Base-by-base conservation (phyloP, 2,329 filamentous ascomycete genomes). In the Arthrobotrys sinensis region DNA sequence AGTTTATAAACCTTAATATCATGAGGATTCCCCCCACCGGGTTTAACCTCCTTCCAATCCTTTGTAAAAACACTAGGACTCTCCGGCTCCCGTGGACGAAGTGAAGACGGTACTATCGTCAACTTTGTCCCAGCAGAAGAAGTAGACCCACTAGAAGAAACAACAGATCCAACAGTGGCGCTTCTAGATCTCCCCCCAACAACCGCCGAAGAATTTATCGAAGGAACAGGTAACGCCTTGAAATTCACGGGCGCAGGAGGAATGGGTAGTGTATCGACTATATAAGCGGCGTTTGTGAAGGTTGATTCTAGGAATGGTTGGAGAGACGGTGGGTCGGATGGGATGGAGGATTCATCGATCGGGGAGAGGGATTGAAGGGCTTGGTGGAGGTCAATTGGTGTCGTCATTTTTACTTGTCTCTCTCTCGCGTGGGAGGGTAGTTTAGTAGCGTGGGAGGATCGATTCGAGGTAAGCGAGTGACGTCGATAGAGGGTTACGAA, bases 21-120 rank as follows among this genome's bases (percentile, higher is more conserved):
- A 7, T 93, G 86, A 0, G 93, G 92, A 82, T 96, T 96, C 19
- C 94, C 91, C 80, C 88, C 84, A 48, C 88, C 89, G 69, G 93
- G 85, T 84, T 93, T 95, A 82, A 94, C 85, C 48, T 93, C 91
- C 84, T 96, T 97, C 94, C 95, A 97, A 84, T 93, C 89, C 82
- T 92, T 92, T 0, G 60, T 66, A 50, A 66, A 77, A n/a, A 53
- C 36, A 16, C 66, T 60, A 1, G 28, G 40, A 12, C 60, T n/a
- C 6, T 38, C 55, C n/a, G 73, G 57, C 14, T 14, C 11, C 2
- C 11, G 28, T 2, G 73, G 73, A 36, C 73, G 48, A 14, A 43
- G 10, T 4, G 52, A 11, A 5, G 73, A 77, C 36, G 73, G 73
- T 1, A 16, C n/a, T 24, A 77, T 70, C 21, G 48, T 70, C 34